phyloP scores from a whole-genome alignment of 129 eudicot genomes.

The Ambrosia artemisiifolia region DNA sequence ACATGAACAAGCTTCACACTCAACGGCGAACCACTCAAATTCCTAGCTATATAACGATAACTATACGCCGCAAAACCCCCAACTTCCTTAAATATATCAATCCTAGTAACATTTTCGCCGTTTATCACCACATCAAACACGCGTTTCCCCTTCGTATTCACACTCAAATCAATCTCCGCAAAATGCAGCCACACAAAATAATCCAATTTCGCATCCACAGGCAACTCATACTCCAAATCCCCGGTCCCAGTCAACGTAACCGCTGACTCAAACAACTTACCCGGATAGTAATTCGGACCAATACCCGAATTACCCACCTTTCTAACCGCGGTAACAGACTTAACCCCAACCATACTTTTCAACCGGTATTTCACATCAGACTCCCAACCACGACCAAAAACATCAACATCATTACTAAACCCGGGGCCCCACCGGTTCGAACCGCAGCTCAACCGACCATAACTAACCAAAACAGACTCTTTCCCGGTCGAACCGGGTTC shows the following conservation, averaged over 20 bases:
- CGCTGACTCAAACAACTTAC: constrained; percentile 67
- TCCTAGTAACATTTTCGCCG: constrained; percentile 62
- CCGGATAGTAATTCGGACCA: constrained; percentile 72
- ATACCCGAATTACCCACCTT: constrained; percentile 32
- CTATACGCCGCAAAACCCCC: constrained; percentile 85
- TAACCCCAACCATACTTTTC: constrained; percentile 15
- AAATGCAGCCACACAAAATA: constrained; percentile 90
- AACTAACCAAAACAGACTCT: constrained; percentile 58
- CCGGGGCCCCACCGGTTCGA: constrained; percentile 92
- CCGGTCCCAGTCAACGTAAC: constrained; percentile 41
- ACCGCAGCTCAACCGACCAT: constrained; percentile 75
- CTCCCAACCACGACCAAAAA: constrained; percentile 80
- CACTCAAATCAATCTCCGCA: constrained; percentile 83
- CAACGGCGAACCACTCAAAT: constrained; percentile 63
- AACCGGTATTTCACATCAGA: constrained; percentile 53
- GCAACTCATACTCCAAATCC: constrained; percentile 64
- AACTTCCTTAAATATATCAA: constrained; percentile 70
- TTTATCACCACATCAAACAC: constrained; percentile 85
- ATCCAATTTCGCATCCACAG: constrained; percentile 88
- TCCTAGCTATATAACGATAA: constrained; percentile 63
- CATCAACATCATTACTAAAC: constrained; percentile 71
- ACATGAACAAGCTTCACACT: constrained; percentile 67
- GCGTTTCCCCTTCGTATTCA: constrained; percentile 69
- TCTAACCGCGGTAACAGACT: constrained; percentile 49
- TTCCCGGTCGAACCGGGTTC: constrained; percentile 37